Base-by-base conservation (phyloP, 441 rosid species). In the Pelargonium citronellum region DNA sequence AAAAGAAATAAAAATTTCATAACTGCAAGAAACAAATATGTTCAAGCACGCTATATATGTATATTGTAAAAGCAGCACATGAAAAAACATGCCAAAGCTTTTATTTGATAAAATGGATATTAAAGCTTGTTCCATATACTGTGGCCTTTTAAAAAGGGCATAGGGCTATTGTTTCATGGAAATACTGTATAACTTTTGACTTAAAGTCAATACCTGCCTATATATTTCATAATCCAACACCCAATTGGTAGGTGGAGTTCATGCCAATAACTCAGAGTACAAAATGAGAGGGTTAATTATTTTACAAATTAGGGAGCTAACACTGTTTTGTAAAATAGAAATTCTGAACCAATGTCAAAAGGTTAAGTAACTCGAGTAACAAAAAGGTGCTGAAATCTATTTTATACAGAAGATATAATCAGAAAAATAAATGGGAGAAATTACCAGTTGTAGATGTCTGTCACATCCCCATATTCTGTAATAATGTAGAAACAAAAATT, bases 361-460 rank as follows among this genome's bases (percentile, higher is more conserved):
- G 17, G 11, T 63, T 63, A 61, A 58, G 64, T 34, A 61, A 63
- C 16, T 27, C 19, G 19, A 63, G 66, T 34, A 13, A 63, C 16
- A 37, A 63, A 63, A 30, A 13, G 19, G 7, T 1, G 16, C 65
- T 61, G 39, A 61, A 66, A 11, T 15, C 19, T 46, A 64, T 15
- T 37, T 47, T 37, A 8, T 17, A 12, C 17, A 67, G 57, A 19
- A 19, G 19, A 67, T 67, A 27, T 17, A 24, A 20, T 4, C 19
- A 41, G 17, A 41, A 47, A 27, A 13, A 60, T 17, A 72, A 70
- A 67, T 53, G 69, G 74, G 68, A 68, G 57, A 70, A 69, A 67
- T 84, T 89, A 95, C 99, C 98, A 95, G 84, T 83, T 95, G 80
- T 95, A 92, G 73, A 95, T 91, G 83, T 91, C 91, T 4, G 99